These are phyloP conservation scores for Sclerotinia spermophila DNA, from an alignment of 2,329 filamentous ascomycete genomes.

Conservation along the genomic window DNA sequence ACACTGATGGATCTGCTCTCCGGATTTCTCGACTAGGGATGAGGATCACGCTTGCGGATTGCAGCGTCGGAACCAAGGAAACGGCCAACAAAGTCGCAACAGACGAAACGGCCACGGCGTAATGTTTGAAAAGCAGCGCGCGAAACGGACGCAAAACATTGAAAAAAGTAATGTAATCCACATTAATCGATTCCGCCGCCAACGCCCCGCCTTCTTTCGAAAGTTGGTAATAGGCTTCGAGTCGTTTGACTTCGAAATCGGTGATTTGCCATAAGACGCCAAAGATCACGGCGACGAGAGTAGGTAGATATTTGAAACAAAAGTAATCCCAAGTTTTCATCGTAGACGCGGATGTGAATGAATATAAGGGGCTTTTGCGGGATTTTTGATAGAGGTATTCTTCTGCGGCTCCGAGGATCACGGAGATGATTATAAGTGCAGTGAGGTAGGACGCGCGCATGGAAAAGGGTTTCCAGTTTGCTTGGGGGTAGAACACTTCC, in stretches of 20 bases:
- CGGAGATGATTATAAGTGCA: conserved; percentile 51
- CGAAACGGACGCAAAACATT: conserved; percentile 62
- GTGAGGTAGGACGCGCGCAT: conserved; percentile 61
- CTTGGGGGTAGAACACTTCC: conserved; percentile 57
- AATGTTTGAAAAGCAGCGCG: conserved; percentile 60
- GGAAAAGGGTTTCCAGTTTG: conserved; percentile 63
- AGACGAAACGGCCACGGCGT: conserved; percentile 65
- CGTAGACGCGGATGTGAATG: conserved; percentile 49
- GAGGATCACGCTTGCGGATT: conserved; percentile 59
- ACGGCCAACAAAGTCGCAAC: conserved; percentile 62
- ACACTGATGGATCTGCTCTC: conserved; percentile 39
- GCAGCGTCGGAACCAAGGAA: conserved; percentile 65
- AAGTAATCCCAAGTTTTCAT: conserved; percentile 54
- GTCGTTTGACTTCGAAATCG: conserved; percentile 62
- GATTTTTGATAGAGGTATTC: conserved; percentile 55
- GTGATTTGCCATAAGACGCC: conserved; percentile 64
- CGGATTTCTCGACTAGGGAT: conserved; percentile 49
- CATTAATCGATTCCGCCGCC: conserved; percentile 65
- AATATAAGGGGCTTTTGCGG: conserved; percentile 39
- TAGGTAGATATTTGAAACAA: conserved; percentile 60
- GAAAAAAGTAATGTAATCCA: conserved; percentile 61
- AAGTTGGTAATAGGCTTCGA: conserved; percentile 65
- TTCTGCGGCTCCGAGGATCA: conserved; percentile 49
- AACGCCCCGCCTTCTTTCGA: conserved; percentile 57
- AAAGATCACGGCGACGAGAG: conserved; percentile 56